Conservation (phyloP, 805 yeast species). For the Hanseniaspora osmophila region DNA sequence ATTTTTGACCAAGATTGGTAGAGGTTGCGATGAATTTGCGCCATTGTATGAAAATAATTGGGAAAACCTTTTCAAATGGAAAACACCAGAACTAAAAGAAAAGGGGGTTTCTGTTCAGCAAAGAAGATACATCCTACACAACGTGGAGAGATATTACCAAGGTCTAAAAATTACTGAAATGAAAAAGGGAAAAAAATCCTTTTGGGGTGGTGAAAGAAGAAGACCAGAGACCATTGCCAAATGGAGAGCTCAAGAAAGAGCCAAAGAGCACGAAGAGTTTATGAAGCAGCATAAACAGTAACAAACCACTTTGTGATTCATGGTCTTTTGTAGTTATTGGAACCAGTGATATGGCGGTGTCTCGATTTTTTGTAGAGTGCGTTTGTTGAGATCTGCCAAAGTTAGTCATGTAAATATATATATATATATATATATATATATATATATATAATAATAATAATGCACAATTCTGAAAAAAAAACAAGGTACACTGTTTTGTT, state of each 20-base stretch:
- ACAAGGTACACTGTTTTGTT: too few species aligned
- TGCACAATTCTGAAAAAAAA: background rate
- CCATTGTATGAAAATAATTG: constrained; percentile 52
- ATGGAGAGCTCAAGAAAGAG: constrained; percentile 40
- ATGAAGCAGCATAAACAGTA: constrained; percentile 19
- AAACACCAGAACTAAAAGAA: constrained; percentile 46
- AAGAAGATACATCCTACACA: constrained; percentile 59
- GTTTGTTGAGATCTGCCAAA: too few species aligned
- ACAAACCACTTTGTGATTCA: background rate
- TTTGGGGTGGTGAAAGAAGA: constrained; percentile 78
- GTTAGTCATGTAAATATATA: background rate
- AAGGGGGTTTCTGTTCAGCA: constrained; percentile 62
- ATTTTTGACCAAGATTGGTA: constrained; percentile 68
- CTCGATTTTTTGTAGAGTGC: too few species aligned
- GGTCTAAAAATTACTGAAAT: constrained; percentile 41
- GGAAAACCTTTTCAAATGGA: constrained; percentile 48
- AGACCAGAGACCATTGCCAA: constrained; percentile 52
- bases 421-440: background rate
- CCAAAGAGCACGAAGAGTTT: constrained; percentile 11
- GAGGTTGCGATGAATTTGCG: constrained; percentile 50
- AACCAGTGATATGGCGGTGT: too few species aligned
- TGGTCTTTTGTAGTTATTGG: too few species aligned
- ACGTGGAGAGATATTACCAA: constrained; percentile 54
- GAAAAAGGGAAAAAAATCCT: constrained; percentile 54
- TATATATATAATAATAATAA: background rate